Conservation (phyloP, 257 asterid species). For the Solanum dulcamara region DNA sequence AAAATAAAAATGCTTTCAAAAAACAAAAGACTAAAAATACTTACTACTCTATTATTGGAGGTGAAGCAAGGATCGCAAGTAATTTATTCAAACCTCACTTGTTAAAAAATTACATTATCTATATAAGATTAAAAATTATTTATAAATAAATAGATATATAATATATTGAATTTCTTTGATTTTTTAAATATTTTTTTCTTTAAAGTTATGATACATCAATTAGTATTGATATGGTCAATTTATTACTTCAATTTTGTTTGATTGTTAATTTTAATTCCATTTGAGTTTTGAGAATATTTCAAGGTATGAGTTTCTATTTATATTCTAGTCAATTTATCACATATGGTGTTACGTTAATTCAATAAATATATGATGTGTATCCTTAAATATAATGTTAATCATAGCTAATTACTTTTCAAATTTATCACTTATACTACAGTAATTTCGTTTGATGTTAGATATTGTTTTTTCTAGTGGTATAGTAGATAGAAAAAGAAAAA, state of each 20-base stretch:
- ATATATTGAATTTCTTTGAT: not conserved
- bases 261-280: not conserved
- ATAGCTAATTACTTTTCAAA: not conserved
- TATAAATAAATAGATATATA: no score
- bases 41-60: not conserved
- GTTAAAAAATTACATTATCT: no score
- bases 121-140: no score
- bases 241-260: not conserved
- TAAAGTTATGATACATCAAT: no score
- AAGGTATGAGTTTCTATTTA: not conserved
- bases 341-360: no score
- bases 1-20: not conserved
- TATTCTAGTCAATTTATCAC: not conserved
- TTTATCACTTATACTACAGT: not conserved
- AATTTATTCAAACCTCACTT: not conserved
- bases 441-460: not conserved
- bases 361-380: no score
- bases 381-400: not conserved
- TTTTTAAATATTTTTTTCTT: no score
- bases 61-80: not conserved
- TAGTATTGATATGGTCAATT: not conserved
- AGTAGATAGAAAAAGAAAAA: no score
- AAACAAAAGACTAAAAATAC: not conserved
- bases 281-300: not conserved
- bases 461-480: no score